Conservation (phyloP, 208 protist species). For the Leishmania guyanensis region DNA sequence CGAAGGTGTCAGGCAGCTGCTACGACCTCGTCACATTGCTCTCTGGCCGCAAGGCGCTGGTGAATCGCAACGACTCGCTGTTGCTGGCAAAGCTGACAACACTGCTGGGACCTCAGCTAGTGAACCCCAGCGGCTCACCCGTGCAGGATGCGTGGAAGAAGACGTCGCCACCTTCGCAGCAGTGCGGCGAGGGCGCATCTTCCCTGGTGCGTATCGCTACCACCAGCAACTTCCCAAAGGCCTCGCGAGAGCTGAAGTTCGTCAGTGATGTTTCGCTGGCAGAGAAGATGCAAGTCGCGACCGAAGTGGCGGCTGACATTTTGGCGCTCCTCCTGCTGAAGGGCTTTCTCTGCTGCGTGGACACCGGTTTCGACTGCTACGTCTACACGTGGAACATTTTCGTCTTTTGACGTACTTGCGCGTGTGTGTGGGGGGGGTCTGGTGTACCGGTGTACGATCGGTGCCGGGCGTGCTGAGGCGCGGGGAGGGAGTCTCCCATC, state of each 20-base stretch:
- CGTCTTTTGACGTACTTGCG: constrained; percentile 38
- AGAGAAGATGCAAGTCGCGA: constrained; percentile 48
- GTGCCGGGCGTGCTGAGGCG: not conserved
- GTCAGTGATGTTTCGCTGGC: constrained; percentile 75
- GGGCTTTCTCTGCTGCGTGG: constrained; percentile 73
- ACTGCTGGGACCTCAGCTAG: constrained; percentile 66
- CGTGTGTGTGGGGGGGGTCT: not conserved
- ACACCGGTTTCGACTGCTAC: constrained; percentile 68
- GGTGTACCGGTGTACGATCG: not conserved
- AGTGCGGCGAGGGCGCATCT: not conserved
- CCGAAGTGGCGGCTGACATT: constrained; percentile 62
- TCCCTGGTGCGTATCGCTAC: constrained; percentile 29
- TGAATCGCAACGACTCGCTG: constrained; percentile 62
- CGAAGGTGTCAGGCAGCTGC: constrained; percentile 31
- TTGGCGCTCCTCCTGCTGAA: constrained; percentile 47
- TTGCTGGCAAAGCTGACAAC: constrained; percentile 50
- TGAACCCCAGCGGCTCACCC: constrained; percentile 12
- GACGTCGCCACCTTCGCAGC: not conserved
- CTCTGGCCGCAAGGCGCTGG: constrained; percentile 74
- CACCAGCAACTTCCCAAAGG: constrained; percentile 41
- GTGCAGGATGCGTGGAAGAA: constrained; percentile 20
- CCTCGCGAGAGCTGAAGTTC: constrained; percentile 34
- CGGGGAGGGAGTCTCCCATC: too few species aligned
- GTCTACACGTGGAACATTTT: constrained; percentile 90
- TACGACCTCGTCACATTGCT: constrained; percentile 67